Percentiles rank a stretch among this genome's conserved stretches.
Evolutionary conservation across 129 eudicot genomes (phyloP).

Genomic region (sunflower (Helianthus annuus)): DNA sequence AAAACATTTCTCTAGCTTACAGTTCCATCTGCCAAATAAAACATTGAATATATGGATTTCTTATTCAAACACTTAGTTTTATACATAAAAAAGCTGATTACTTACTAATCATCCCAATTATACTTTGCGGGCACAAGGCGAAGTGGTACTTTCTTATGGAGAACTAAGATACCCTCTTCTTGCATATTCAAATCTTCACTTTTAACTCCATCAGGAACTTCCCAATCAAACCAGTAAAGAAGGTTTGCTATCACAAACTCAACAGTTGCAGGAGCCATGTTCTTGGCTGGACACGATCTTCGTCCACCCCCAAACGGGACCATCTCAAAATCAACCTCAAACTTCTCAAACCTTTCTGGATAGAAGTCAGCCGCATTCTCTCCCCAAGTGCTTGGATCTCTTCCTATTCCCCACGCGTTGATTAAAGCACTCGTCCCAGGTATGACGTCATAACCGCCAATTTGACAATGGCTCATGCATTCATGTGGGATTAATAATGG

Average conservation of each 20-base stretch:
- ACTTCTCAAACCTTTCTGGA: conserved; percentile 64
- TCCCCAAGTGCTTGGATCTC: conserved; percentile 42
- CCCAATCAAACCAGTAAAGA: conserved; percentile 53
- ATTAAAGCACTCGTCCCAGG: conserved; percentile 40
- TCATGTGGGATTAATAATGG: conserved; percentile 38
- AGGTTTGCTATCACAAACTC: conserved; percentile 52
- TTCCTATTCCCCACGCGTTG: conserved; percentile 55
- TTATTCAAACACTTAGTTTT: background rate
- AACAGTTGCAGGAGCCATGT: conserved; percentile 32
- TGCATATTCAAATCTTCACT: conserved; percentile 41
- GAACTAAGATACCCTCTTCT: conserved; percentile 10
- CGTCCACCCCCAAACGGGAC: conserved; percentile 61
- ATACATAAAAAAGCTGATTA: background rate
- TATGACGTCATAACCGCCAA: conserved; percentile 48
- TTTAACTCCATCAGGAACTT: conserved; percentile 34
- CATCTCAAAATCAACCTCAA: conserved; percentile 42
- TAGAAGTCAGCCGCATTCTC: conserved; percentile 53
- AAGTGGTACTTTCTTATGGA: conserved; percentile 25
- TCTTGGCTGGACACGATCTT: conserved; percentile 57
- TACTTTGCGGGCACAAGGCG: conserved; percentile 17
- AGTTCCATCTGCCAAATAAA: conserved; percentile 11
- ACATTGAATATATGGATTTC: no score
- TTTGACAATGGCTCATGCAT: conserved; percentile 12
- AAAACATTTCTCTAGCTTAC: background rate
- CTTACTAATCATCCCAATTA: background rate